Percentiles rank a stretch among this genome's conserved stretches.
These are phyloP conservation scores for Rhodotorula sp. DNA, from an alignment of 1,284 basidiomycete species.

Conservation along the genomic window DNA sequence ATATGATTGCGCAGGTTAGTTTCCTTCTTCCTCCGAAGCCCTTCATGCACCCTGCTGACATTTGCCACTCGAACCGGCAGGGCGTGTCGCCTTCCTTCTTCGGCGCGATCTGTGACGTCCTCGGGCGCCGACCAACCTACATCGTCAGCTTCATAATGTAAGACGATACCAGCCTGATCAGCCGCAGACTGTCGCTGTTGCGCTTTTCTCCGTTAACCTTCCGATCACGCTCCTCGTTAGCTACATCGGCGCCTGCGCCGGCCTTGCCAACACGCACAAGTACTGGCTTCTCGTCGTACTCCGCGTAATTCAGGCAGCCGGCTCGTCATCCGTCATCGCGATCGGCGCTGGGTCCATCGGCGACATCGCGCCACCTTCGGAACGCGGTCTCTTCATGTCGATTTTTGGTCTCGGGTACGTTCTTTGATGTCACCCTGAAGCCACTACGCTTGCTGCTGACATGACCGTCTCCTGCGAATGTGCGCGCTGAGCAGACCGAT, in stretches of 20 bases:
- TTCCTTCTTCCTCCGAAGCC: too few relatives aligned
- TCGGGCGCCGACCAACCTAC: slow-evolving; percentile 60
- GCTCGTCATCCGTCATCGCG: slow-evolving; percentile 52
- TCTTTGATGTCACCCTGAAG: too few relatives aligned
- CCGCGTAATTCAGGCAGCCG: slow-evolving; percentile 61
- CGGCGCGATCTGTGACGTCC: slow-evolving; percentile 53
- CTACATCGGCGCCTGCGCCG: slow-evolving; percentile 53
- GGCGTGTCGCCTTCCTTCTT: slow-evolving; percentile 36
- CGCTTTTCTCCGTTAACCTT: too few relatives aligned
- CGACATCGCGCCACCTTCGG: slow-evolving; percentile 35
- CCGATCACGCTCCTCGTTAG: background rate
- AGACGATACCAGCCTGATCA: too few relatives aligned
- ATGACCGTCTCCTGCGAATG: too few relatives aligned
- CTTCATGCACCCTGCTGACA: background rate
- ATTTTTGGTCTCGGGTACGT: slow-evolving; percentile 28
- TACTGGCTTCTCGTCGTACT: slow-evolving; percentile 65
- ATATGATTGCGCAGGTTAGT: slow-evolving; percentile 1
- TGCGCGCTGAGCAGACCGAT: background rate
- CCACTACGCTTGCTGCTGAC: too few relatives aligned
- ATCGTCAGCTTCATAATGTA: slow-evolving; percentile 57
- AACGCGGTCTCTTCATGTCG: slow-evolving; percentile 37
- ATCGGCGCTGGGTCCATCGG: slow-evolving; percentile 41
- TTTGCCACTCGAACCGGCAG: slow-evolving; percentile 58
- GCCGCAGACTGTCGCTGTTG: background rate
- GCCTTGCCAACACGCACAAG: slow-evolving; percentile 59